phyloP scores from a whole-genome alignment of 495 filamentous ascomycete species.

The Trichoderma asperelloides region DNA sequence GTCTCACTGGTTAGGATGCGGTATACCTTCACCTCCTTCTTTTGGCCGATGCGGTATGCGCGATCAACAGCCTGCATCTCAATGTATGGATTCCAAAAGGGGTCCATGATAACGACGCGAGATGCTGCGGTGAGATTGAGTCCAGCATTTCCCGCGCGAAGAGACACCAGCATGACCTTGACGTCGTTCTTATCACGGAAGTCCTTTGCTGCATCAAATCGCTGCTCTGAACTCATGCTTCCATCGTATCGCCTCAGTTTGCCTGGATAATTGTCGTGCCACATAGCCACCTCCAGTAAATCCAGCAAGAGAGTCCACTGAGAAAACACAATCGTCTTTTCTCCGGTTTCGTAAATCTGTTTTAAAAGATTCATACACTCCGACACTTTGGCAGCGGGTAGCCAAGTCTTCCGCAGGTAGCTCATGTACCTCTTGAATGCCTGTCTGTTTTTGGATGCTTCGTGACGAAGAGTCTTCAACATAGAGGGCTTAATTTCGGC shows the following conservation, averaged over 20 bases:
- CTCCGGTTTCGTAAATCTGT: conserved; percentile 28
- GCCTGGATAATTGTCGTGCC: conserved; percentile 44
- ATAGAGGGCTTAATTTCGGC: conserved; percentile 20
- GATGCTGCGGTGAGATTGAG: conserved; percentile 83
- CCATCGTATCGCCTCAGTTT: conserved; percentile 77
- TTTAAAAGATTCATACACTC: conserved; percentile 62
- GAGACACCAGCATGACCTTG: conserved; percentile 76
- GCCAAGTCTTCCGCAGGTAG: conserved; percentile 63
- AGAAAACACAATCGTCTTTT: conserved; percentile 91
- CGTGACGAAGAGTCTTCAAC: conserved; percentile 35
- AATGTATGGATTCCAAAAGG: conserved; percentile 94
- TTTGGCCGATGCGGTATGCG: conserved; percentile 84
- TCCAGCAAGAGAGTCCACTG: conserved; percentile 89
- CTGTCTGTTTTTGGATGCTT: conserved; percentile 48
- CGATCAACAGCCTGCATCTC: conserved; percentile 94
- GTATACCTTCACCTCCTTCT: conserved; percentile 65
- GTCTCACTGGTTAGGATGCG: conserved; percentile 68
- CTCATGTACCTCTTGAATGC: conserved; percentile 51
- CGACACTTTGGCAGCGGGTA: conserved; percentile 69
- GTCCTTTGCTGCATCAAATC: conserved; percentile 61
- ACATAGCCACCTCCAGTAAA: conserved; percentile 81
- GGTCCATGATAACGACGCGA: conserved; percentile 85
- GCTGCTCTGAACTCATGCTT: conserved; percentile 59
- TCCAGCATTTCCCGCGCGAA: conserved; percentile 87
- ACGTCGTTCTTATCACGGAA: conserved; percentile 60